Base-by-base conservation (phyloP, 179 eudicot species). In the Silene noctiflora region DNA sequence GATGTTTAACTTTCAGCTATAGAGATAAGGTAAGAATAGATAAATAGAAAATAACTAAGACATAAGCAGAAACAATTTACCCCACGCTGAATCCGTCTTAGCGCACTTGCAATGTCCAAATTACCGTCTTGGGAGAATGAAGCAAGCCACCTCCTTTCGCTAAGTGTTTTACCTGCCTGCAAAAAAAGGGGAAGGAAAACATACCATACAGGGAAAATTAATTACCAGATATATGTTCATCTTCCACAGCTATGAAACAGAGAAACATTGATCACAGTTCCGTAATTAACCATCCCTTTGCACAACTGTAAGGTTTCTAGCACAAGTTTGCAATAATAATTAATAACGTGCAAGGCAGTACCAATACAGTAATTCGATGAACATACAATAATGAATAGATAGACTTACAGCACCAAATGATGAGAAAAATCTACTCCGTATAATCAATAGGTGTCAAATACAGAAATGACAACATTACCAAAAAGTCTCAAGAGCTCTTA, bases 81-180 rank as follows among this genome's bases (percentile, higher is more conserved):
- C 92, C 98, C 98, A 80, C 87, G 87, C 67, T 94, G 97, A 74
- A 94, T 90, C 84, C 98, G 84, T 83, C 83, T 89, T 73, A 92
- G 88, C 64, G 87, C 94, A 75, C 82, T 90, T 56, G 94, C 97
- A 75, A 94, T 90, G 78, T 94, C 98, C 83, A 94, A 78, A 71
- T 83, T 88, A 74, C 98, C 98, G 71, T 94, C 98, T 77, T 72
- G 74, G 71, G 93, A 81, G 67, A 94, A 86, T 75, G 98, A 90
- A 44, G 89, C 92, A 72, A 89, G 80, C 98, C 98, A 94, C 83
- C 94, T 91, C 81, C 97, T 94, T 75, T 81, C 84, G 77, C 98
- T 94, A 13, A 94, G 88, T 60, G 98, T 94, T 88, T 86, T 89
- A 5, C 98, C 91, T 29, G 84, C 81, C 98, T 94, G 85, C 56